These are phyloP conservation scores for Bifiguratus adelaidae DNA, from an alignment of 192 early-diverging fungal species.

Conservation along the genomic window DNA sequence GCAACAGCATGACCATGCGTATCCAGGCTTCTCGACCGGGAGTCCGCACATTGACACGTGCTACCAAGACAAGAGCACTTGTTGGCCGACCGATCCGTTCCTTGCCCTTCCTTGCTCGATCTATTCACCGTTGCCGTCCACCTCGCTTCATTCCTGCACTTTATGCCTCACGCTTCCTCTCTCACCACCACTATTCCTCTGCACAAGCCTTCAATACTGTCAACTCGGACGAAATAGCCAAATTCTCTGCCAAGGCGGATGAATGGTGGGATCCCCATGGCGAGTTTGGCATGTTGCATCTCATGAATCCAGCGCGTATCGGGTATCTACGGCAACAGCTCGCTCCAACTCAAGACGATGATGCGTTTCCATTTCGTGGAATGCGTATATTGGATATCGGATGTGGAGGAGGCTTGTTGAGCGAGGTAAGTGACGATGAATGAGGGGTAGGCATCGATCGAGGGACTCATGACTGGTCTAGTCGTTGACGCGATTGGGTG, in stretches of 20 bases:
- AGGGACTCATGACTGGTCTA: slow-evolving; percentile 6
- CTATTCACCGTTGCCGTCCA: no score
- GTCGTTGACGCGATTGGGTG: slow-evolving; percentile 70
- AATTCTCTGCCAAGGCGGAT: slow-evolving; percentile 57
- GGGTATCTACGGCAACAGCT: slow-evolving; percentile 59
- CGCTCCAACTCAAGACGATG: not conserved
- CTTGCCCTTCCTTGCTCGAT: no score
- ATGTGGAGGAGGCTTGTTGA: slow-evolving; percentile 87
- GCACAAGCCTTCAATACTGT: no score
- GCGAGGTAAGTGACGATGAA: slow-evolving; percentile 45
- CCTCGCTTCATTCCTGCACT: no score
- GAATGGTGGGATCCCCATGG: slow-evolving; percentile 92
- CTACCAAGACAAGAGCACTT: no score
- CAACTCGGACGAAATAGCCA: slow-evolving; percentile 57
- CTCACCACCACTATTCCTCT: no score
- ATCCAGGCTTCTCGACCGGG: no score
- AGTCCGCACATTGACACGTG: no score
- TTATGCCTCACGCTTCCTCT: no score
- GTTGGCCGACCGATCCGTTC: no score
- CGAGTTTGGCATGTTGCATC: slow-evolving; percentile 73
- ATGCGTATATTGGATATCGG: slow-evolving; percentile 78
- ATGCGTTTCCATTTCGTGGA: slow-evolving; percentile 34
- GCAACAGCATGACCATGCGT: no score
- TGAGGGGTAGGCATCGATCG: not conserved
- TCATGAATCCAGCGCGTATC: slow-evolving; percentile 62